Percentiles rank a stretch among this genome's conserved stretches.
These are phyloP conservation scores for Mycogone perniciosa DNA, from an alignment of 2,329 filamentous ascomycete genomes.

Conservation along the genomic window DNA sequence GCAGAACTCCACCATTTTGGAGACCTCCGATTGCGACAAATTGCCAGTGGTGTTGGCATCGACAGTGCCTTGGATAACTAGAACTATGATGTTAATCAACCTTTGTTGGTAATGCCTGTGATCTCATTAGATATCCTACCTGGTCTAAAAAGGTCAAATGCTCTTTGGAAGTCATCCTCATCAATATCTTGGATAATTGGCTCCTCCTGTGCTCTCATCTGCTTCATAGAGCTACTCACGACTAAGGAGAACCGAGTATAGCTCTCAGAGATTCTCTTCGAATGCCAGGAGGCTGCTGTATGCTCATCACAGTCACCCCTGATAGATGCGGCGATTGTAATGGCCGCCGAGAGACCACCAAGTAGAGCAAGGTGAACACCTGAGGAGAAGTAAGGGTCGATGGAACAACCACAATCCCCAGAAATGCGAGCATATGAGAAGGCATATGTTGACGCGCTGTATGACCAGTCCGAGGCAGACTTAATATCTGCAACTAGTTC, in stretches of 20 bases:
- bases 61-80: conserved; percentile 32
- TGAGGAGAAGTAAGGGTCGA: conserved; percentile 42
- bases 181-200: conserved; percentile 34
- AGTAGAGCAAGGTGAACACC: conserved; percentile 39
- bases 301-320: conserved; percentile 31
- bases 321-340: conserved; percentile 33
- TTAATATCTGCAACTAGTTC: conserved; percentile 30
- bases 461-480: conserved; percentile 40
- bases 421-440: conserved; percentile 31
- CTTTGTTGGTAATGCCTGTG: background rate
- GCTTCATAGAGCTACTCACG: conserved; percentile 21
- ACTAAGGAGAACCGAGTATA: conserved; percentile 39
- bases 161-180: conserved; percentile 36
- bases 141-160: conserved; percentile 34
- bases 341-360: conserved; percentile 37
- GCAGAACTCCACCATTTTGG: conserved; percentile 27
- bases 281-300: conserved; percentile 33
- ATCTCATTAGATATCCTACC: conserved; percentile 22
- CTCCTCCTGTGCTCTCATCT: conserved; percentile 33
- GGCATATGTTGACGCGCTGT: conserved; percentile 37
- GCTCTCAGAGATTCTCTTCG: conserved; percentile 34
- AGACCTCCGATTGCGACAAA: conserved; percentile 23
- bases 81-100: background rate
- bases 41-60: conserved; percentile 18
- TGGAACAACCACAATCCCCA: conserved; percentile 42